Percentiles rank a stretch among this genome's conserved stretches.
Evolutionary conservation across 1,284 basidiomycete genomes (phyloP).

Genomic region (Wallemia ichthyophaga): DNA sequence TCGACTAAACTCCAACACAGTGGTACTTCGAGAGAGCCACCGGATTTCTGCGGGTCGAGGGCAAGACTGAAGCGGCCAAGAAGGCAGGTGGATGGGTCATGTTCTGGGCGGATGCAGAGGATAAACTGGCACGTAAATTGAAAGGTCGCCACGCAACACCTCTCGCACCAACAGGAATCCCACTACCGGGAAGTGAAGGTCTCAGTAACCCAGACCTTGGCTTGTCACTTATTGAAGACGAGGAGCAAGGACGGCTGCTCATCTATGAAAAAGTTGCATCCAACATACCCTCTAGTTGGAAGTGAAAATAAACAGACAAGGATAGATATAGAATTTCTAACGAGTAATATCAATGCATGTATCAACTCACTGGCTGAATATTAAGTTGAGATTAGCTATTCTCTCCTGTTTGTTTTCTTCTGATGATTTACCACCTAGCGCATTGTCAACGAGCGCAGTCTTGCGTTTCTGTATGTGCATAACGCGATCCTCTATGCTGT

Average conservation of each 20-base stretch:
- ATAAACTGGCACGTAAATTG: slow-evolving; percentile 24
- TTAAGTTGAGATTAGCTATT: not conserved
- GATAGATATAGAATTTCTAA: too few species aligned
- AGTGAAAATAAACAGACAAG: not conserved
- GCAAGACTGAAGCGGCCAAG: slow-evolving; percentile 6
- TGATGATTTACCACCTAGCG: slow-evolving; percentile 24
- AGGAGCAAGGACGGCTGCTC: slow-evolving; percentile 44
- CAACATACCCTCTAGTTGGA: slow-evolving; percentile 55
- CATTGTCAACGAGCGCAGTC: slow-evolving; percentile 49
- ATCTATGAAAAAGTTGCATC: slow-evolving; percentile 42
- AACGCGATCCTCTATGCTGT: slow-evolving; percentile 25
- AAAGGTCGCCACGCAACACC: slow-evolving; percentile 8
- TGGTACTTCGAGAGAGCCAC: slow-evolving; percentile 96
- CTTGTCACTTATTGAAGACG: slow-evolving; percentile 43
- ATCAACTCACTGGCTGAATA: not conserved
- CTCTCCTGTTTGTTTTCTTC: not conserved
- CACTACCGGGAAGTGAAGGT: slow-evolving; percentile 17
- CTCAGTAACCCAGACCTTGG: slow-evolving; percentile 20
- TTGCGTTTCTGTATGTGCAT: slow-evolving; percentile 67
- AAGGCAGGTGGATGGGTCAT: slow-evolving; percentile 41
- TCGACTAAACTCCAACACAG: slow-evolving; percentile 5
- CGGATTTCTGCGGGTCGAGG: slow-evolving; percentile 45
- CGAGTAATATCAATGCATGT: not conserved
- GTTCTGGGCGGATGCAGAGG: slow-evolving; percentile 97
- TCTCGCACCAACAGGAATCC: slow-evolving; percentile 12